A percentile compares a stretch with the other conserved stretches of the same genome.
Evolutionary conservation across 106 monocot species (phyloP).

Genomic region (Vanilla planifolia): DNA sequence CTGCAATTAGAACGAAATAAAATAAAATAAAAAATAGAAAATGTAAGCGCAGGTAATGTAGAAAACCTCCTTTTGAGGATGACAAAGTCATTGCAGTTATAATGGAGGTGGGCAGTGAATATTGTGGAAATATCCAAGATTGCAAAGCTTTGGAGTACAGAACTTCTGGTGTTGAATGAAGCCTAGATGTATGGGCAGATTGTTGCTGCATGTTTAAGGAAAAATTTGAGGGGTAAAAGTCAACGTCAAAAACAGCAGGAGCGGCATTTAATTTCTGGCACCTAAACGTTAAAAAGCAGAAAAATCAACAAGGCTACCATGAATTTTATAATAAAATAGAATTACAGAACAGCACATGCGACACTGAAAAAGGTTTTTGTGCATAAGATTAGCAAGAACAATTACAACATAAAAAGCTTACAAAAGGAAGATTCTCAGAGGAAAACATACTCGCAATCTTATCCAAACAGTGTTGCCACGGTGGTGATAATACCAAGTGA

Average conservation of each 20-base stretch:
- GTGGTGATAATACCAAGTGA: too few relatives aligned
- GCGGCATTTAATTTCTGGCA: constrained; percentile 55
- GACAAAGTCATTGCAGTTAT: constrained; percentile 57
- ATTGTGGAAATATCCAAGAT: constrained; percentile 83
- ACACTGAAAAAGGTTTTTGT: too few relatives aligned
- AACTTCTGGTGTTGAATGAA: constrained; percentile 16
- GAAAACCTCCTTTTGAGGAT: constrained; percentile 56
- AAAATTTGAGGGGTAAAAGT: constrained; percentile 13
- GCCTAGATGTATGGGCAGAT: constrained; percentile 9
- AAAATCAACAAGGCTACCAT: too few relatives aligned
- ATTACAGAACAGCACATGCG: too few relatives aligned
- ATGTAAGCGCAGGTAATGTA: too few relatives aligned
- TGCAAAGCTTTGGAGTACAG: constrained; percentile 51
- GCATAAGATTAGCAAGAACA: too few relatives aligned
- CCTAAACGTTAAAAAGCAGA: too few relatives aligned
- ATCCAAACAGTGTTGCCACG: too few relatives aligned
- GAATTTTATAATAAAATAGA: too few relatives aligned
- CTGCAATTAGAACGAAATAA: neutral
- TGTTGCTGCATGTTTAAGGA: constrained; percentile 21
- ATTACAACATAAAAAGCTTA: too few relatives aligned
- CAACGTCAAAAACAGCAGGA: constrained; percentile 18
- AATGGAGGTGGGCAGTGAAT: constrained; percentile 59
- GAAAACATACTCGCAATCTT: too few relatives aligned
- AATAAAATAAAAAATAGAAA: neutral
- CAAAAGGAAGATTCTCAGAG: too few relatives aligned